These are phyloP conservation scores for Podospora bellae-mahoneyi DNA, from an alignment of 495 filamentous ascomycete species.

Conservation along the genomic window DNA sequence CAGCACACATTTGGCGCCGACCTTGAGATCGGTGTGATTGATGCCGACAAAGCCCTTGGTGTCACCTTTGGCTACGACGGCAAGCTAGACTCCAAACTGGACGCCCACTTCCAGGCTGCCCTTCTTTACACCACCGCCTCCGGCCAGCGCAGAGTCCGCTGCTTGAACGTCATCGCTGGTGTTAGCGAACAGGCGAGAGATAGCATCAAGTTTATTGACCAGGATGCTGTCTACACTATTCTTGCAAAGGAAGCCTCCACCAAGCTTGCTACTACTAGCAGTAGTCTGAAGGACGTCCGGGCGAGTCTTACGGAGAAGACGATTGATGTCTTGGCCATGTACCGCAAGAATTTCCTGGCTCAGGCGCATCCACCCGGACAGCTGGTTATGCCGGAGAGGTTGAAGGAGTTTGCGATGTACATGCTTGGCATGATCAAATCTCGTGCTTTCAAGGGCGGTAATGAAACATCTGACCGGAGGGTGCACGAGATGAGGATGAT, in stretches of 20 bases:
- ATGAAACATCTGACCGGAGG: constrained; percentile 86
- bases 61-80: constrained; percentile 96
- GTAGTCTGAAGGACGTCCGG: constrained; percentile 83
- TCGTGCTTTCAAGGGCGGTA: constrained; percentile 89
- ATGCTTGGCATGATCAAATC: constrained; percentile 90
- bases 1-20: constrained; percentile 94
- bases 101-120: constrained; percentile 96
- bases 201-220: constrained; percentile 86
- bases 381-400: constrained; percentile 87
- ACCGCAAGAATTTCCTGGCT: constrained; percentile 82
- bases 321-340: constrained; percentile 88
- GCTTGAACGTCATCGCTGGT: constrained; percentile 87
- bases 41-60: constrained; percentile 88
- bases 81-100: constrained; percentile 91
- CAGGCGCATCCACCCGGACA: constrained; percentile 84
- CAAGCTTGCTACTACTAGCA: constrained; percentile 65
- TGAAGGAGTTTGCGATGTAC: constrained; percentile 98
- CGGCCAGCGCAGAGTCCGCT: constrained; percentile 87
- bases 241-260: constrained; percentile 90
- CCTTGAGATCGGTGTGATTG: constrained; percentile 88
- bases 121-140: constrained; percentile 89
- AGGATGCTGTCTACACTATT: constrained; percentile 83
- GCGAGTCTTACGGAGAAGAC: constrained; percentile 83
- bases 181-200: constrained; percentile 82
- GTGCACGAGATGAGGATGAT: constrained; percentile 90